phyloP scores from a whole-genome alignment of 108 stramenopile genomes.

The Mayamaea pseudoterrestris region DNA sequence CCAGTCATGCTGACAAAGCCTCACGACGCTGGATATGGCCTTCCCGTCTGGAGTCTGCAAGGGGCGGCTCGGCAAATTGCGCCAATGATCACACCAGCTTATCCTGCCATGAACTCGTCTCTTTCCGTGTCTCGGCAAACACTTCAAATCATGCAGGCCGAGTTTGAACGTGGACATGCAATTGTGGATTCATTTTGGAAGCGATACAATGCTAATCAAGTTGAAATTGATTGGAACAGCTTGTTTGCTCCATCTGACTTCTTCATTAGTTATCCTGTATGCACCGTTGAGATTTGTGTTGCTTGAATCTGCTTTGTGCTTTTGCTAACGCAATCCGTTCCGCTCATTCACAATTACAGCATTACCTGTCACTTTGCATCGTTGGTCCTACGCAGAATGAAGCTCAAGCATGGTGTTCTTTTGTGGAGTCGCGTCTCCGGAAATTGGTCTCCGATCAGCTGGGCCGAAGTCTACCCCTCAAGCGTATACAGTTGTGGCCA shows the following conservation, averaged over 20 bases:
- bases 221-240: constrained; percentile 49
- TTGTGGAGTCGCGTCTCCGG: constrained; percentile 85
- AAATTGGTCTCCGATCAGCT: constrained; percentile 73
- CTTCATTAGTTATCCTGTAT: constrained; percentile 80
- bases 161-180: constrained; percentile 68
- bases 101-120: constrained; percentile 98
- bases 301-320: too few species aligned
- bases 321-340: not conserved
- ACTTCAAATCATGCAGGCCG: constrained; percentile 71
- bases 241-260: constrained; percentile 92
- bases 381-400: constrained; percentile 81
- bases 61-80: constrained; percentile 62
- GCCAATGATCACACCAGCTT: constrained; percentile 98
- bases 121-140: constrained; percentile 78
- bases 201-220: constrained; percentile 34
- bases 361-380: constrained; percentile 89
- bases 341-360: constrained; percentile 1
- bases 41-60: constrained; percentile 56
- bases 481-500: constrained; percentile 81
- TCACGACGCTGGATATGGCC: constrained; percentile 73
- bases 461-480: constrained; percentile 64
- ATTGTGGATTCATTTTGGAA: constrained; percentile 71
- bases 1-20: constrained; percentile 79
- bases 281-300: too few species aligned
- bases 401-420: constrained; percentile 86